Conservation (phyloP, 495 filamentous ascomycete species). For the Usnea hakonensis region DNA sequence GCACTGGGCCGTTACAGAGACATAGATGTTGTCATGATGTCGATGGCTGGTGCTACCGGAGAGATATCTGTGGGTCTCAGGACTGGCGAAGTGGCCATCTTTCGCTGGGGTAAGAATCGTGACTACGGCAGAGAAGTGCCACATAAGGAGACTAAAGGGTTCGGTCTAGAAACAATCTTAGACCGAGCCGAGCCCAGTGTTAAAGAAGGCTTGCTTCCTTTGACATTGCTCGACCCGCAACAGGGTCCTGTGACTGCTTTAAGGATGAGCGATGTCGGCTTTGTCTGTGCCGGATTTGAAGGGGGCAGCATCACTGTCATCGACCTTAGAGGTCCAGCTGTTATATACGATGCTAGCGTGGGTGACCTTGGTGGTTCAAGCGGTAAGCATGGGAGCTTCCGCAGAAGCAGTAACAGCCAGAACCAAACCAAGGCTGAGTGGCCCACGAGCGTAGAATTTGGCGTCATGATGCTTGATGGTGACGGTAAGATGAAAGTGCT, state of each 20-base stretch:
- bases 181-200: conserved; percentile 70
- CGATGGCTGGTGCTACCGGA: conserved; percentile 65
- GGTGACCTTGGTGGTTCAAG: conserved; percentile 56
- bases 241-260: conserved; percentile 70
- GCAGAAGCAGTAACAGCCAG: conserved; percentile 40
- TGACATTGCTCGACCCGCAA: conserved; percentile 71
- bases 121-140: conserved; percentile 50
- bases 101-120: conserved; percentile 75
- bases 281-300: conserved; percentile 79
- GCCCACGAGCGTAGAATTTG: conserved; percentile 76
- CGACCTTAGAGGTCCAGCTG: conserved; percentile 76
- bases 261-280: conserved; percentile 82
- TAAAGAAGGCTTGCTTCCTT: conserved; percentile 73
- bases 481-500: conserved; percentile 47
- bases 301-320: conserved; percentile 69
- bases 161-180: conserved; percentile 62
- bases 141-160: conserved; percentile 43
- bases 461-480: conserved; percentile 83
- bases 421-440: conserved; percentile 53
- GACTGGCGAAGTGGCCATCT: conserved; percentile 77
- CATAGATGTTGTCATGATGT: conserved; percentile 65
- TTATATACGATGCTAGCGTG: conserved; percentile 69
- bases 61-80: conserved; percentile 78
- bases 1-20: conserved; percentile 76
- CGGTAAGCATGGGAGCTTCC: conserved; percentile 63